phyloP scores from a whole-genome alignment of 768 basidiomycete genomes.

The Lentinus tigrinus region DNA sequence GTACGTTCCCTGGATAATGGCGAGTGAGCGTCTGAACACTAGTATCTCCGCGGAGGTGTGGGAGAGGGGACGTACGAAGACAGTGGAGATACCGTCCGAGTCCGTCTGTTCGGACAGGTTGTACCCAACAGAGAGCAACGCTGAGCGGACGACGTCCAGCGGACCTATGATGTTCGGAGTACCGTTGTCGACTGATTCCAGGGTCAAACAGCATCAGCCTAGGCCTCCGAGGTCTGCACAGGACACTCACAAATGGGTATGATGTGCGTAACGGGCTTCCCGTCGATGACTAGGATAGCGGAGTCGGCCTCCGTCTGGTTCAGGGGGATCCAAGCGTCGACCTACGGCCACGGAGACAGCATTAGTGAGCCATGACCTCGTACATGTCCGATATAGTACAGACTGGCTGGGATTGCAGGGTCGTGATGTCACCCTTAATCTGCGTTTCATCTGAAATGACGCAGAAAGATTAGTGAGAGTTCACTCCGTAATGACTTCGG shows the following conservation, averaged over 20 bases:
- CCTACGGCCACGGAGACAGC: too few relatives aligned
- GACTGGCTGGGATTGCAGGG: background rate
- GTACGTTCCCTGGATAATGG: slow-evolving; percentile 11
- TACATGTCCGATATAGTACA: too few relatives aligned
- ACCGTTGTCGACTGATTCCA: slow-evolving; percentile 7
- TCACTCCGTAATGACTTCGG: background rate
- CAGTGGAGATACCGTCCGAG: background rate
- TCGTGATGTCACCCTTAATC: slow-evolving; percentile 4
- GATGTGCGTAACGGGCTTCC: slow-evolving; percentile 7
- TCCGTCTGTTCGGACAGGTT: slow-evolving; percentile 11
- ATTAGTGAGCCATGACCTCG: too few relatives aligned
- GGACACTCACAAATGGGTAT: slow-evolving; percentile 1
- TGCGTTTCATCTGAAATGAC: slow-evolving; percentile 1
- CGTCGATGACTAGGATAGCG: slow-evolving; percentile 6
- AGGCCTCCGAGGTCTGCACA: too few relatives aligned
- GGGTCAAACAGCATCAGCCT: too few relatives aligned
- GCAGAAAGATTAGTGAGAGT: background rate
- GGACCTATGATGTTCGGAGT: slow-evolving; percentile 15
- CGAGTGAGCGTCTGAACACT: background rate
- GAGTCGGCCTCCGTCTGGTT: slow-evolving; percentile 7
- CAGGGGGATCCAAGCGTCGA: slow-evolving; percentile 5
- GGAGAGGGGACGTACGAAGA: background rate
- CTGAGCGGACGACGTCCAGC: background rate
- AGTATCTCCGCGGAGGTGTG: background rate
- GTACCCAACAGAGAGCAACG: slow-evolving; percentile 8